Evolutionary conservation across 1,284 basidiomycete species (phyloP), one percentile per base, ranked within the genome.

Genomic region (Sanguinoderma infundibulare): DNA sequence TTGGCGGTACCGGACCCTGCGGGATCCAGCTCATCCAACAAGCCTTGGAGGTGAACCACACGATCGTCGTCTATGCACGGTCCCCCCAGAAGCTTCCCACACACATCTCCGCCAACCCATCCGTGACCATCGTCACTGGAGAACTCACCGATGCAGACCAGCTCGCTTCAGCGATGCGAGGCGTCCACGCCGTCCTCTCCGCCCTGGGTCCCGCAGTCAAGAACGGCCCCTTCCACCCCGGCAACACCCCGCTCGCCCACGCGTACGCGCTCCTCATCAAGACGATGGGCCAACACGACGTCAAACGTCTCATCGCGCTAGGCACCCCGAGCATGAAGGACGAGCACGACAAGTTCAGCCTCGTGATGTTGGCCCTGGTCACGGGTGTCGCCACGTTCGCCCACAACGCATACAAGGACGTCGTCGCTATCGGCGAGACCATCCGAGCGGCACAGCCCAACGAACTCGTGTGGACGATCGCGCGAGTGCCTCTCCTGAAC

Each of bases 301-400:
- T 90, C 60, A 82, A 78, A 53, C 84, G 89, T 4, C 78, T 91
- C 67, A 81, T 91, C 55, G 79, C 81, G 20, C 82, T 91, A 17
- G 87, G 87, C 10, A 90, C 90, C 0, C 74, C 84, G 5, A 88
- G 87, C 55, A 87, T 87, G 63, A 75, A 75, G 44, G 89, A 91
- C 72, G 78, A 81, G 28, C 73, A 79, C 56, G 90, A 91, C 75
- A 81, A 81, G 64, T 83, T 76, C 66, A 86, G 79, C 72, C 53
- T 80, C 40, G 73, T 74, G 20, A 88, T 84, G 70, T 71, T 75
- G 8, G 63, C 77, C 1, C 73, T 87, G 55, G 77, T 87, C 42
- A 66, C 68, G 12, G 74, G 73, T 10, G 72, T 84, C 51, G 69
- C 69, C 22, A 65, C 72, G 2, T 72, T 81, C 62, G 78, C 75